A percentile compares a stretch with the other conserved stretches of the same genome.
phyloP scores from a whole-genome alignment of 2,329 filamentous ascomycete species.

The Fusarium vanettenii region DNA sequence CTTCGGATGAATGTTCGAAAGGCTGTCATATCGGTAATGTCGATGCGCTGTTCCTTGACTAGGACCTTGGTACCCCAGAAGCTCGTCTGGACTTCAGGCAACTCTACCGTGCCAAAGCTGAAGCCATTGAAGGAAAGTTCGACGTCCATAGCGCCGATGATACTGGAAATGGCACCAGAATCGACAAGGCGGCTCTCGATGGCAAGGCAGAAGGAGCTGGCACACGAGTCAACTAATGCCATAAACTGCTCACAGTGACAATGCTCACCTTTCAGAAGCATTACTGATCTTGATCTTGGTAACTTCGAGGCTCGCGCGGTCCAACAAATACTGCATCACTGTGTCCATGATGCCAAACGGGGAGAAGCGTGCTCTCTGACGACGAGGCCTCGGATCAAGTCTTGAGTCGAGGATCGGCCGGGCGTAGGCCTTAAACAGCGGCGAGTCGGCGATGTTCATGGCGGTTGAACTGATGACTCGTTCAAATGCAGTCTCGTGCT shows the following conservation, averaged over 20 bases:
- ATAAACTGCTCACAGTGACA: background rate
- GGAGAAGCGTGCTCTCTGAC: slow-evolving; percentile 3
- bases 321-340: slow-evolving; percentile 45
- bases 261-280: slow-evolving; percentile 45
- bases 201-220: slow-evolving; percentile 45
- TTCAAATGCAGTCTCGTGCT: background rate
- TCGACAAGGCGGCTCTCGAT: slow-evolving; percentile 47
- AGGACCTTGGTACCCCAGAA: slow-evolving; percentile 43
- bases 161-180: slow-evolving; percentile 46
- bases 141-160: slow-evolving; percentile 44
- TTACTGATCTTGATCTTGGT: slow-evolving; percentile 46
- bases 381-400: slow-evolving; percentile 7
- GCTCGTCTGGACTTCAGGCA: slow-evolving; percentile 46
- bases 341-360: slow-evolving; percentile 39
- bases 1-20: slow-evolving; percentile 48
- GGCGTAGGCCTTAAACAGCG: slow-evolving; percentile 43
- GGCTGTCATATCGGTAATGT: slow-evolving; percentile 43
- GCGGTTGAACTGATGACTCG: background rate
- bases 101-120: slow-evolving; percentile 45
- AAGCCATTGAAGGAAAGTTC: slow-evolving; percentile 46
- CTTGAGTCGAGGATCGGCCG: slow-evolving; percentile 29
- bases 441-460: slow-evolving; percentile 42
- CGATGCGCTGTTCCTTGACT: slow-evolving; percentile 43
- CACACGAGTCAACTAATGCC: background rate
- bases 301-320: slow-evolving; percentile 43